Conservation (phyloP, 2,329 filamentous ascomycete genomes). For the Stagonosporopsis chrysanthemi region DNA sequence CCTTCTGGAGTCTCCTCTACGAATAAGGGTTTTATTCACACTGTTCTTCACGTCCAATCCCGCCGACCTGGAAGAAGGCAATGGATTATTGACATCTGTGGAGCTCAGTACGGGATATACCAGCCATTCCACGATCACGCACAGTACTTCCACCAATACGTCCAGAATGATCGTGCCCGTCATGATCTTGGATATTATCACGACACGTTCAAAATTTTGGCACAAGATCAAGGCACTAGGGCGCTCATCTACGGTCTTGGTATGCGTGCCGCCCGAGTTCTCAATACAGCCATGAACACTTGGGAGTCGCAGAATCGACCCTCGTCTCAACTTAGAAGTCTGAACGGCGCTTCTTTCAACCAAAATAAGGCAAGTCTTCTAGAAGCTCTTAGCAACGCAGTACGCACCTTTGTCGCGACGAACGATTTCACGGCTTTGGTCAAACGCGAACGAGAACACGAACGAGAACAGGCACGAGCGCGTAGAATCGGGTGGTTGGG, state of each 20-base stretch:
- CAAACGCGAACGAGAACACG: no score
- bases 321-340: not conserved
- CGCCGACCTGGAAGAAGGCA: no score
- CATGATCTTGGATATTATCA: no score
- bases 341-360: not conserved
- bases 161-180: no score
- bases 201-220: no score
- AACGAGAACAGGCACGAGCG: no score
- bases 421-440: not conserved
- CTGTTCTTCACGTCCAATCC: no score
- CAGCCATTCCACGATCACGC: not conserved
- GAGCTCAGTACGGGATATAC: not conserved
- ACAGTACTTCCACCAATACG: not conserved
- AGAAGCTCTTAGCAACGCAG: not conserved
- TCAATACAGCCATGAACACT: not conserved
- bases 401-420: not conserved
- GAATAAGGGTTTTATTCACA: no score
- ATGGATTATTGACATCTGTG: not conserved
- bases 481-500: no score
- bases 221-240: not conserved
- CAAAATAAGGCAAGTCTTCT: not conserved
- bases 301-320: conserved; percentile 1
- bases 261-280: not conserved
- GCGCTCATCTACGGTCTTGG: not conserved
- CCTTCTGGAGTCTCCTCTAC: no score